Evolutionary conservation across 108 stramenopile species (phyloP).

Genomic region (Skeletonema costatum): DNA sequence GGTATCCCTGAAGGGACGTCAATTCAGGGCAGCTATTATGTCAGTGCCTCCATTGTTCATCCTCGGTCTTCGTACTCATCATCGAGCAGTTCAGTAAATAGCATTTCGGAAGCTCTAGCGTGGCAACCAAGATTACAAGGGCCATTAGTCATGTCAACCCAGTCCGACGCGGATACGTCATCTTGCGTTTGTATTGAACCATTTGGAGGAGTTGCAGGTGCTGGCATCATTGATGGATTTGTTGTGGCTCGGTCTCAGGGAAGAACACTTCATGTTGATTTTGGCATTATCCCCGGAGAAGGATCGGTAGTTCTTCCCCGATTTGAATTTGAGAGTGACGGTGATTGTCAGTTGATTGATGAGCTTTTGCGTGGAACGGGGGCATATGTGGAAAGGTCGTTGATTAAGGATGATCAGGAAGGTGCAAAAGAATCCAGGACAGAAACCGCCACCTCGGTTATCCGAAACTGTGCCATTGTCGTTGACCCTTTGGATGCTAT

Average conservation of each 20-base stretch:
- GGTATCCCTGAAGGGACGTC: conserved; percentile 8
- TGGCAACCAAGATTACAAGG: conserved; percentile 46
- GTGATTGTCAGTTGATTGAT: conserved; percentile 59
- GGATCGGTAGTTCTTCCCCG: conserved; percentile 56
- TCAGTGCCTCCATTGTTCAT: conserved; percentile 30
- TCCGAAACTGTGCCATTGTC: conserved; percentile 37
- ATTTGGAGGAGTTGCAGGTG: conserved; percentile 50
- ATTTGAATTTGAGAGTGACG: conserved; percentile 61
- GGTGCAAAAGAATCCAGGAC: neutral
- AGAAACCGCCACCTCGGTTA: neutral
- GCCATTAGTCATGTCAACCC: conserved; percentile 16
- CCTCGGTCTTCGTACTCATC: conserved; percentile 3
- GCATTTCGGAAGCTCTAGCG: conserved; percentile 22
- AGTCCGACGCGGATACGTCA: conserved; percentile 11
- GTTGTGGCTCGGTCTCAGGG: conserved; percentile 48
- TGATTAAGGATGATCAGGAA: conserved; percentile 35
- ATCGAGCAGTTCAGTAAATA: neutral
- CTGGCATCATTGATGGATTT: conserved; percentile 60
- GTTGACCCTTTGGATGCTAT: conserved; percentile 71
- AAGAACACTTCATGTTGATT: conserved; percentile 43
- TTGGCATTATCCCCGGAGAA: conserved; percentile 61
- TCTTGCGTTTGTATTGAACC: conserved; percentile 26
- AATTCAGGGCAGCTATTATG: conserved; percentile 33
- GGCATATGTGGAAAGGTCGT: conserved; percentile 50
- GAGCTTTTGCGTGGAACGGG: conserved; percentile 50